Evolutionary conservation across 208 protist species (phyloP).

Genomic region (Leishmania mexicana): DNA sequence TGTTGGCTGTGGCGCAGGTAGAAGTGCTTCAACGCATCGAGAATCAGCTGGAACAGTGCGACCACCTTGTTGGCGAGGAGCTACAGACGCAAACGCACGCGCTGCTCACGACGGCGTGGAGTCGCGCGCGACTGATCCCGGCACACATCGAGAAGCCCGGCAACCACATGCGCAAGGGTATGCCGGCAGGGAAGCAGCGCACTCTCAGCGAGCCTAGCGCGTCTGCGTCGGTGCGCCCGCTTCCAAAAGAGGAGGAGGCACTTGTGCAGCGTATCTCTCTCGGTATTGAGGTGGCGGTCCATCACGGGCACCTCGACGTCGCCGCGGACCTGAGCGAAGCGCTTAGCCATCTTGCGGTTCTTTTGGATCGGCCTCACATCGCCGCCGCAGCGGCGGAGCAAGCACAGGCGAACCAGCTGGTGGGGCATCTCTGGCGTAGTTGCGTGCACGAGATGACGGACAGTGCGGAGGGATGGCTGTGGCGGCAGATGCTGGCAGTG

Average conservation of each 20-base stretch:
- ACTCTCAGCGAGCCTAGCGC: slow-evolving; percentile 8
- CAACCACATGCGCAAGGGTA: slow-evolving; percentile 9
- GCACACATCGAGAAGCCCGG: slow-evolving; percentile 18
- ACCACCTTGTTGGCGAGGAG: slow-evolving; percentile 25
- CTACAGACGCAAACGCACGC: slow-evolving; percentile 13
- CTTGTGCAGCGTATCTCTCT: slow-evolving; percentile 21
- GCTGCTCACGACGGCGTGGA: slow-evolving; percentile 30
- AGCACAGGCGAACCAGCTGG: slow-evolving; percentile 24
- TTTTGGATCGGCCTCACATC: slow-evolving; percentile 30
- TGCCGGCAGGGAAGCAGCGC: background rate
- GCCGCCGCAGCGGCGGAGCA: slow-evolving; percentile 37
- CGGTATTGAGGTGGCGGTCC: slow-evolving; percentile 19
- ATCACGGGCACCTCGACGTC: slow-evolving; percentile 26
- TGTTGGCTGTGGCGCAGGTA: slow-evolving; percentile 13
- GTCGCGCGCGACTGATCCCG: slow-evolving; percentile 9
- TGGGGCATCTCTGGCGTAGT: slow-evolving; percentile 11
- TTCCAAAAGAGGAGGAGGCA: slow-evolving; percentile 17
- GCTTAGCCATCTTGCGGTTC: slow-evolving; percentile 34
- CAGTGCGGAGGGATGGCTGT: slow-evolving; percentile 22
- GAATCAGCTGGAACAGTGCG: slow-evolving; percentile 16
- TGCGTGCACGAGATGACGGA: slow-evolving; percentile 23
- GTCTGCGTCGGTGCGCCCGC: background rate
- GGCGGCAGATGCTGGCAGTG: slow-evolving; percentile 18
- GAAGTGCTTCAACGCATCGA: slow-evolving; percentile 21
- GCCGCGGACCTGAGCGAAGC: slow-evolving; percentile 22